A percentile compares a stretch with the other conserved stretches of the same genome.
Conservation (phyloP, 148 eudicot genomes). For the Bassia scoparia region DNA sequence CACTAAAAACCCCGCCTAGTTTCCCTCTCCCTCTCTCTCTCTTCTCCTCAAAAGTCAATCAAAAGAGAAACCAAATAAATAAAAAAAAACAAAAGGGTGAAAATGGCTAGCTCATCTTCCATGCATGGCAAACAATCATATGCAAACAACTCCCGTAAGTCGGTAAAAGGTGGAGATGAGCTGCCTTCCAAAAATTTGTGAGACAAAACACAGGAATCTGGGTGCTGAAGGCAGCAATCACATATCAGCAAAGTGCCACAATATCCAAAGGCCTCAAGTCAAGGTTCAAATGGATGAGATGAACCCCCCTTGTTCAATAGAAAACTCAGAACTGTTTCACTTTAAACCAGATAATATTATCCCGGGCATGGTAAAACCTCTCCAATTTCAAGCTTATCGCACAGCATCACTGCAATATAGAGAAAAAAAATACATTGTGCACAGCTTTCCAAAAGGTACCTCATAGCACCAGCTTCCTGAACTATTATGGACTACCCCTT, state of each 20-base stretch:
- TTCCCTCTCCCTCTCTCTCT: neutral
- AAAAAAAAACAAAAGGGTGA: neutral
- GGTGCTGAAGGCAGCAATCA: conserved; percentile 3
- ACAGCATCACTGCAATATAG: conserved; percentile 7
- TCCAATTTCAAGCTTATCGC: neutral
- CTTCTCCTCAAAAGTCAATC: neutral
- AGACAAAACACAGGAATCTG: neutral
- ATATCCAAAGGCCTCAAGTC: neutral
- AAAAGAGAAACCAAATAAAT: neutral
- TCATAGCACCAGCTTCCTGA: conserved; percentile 9
- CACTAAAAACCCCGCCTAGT: neutral
- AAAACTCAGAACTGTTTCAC: neutral
- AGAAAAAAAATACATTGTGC: neutral
- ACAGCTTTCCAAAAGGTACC: conserved; percentile 1
- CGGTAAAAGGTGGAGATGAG: neutral
- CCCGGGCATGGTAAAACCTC: neutral
- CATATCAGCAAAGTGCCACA: neutral
- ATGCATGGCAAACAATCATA: neutral
- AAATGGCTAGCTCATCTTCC: neutral
- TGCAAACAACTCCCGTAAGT: neutral
- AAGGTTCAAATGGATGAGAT: neutral
- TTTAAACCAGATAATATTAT: neutral
- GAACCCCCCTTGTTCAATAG: neutral
- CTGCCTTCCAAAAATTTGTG: neutral
- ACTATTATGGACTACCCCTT: conserved; percentile 2